Evolutionary conservation across 2,329 filamentous ascomycete species (phyloP), one percentile per base, ranked within the genome.

Genomic region (Aspergillus pseudoterreus): DNA sequence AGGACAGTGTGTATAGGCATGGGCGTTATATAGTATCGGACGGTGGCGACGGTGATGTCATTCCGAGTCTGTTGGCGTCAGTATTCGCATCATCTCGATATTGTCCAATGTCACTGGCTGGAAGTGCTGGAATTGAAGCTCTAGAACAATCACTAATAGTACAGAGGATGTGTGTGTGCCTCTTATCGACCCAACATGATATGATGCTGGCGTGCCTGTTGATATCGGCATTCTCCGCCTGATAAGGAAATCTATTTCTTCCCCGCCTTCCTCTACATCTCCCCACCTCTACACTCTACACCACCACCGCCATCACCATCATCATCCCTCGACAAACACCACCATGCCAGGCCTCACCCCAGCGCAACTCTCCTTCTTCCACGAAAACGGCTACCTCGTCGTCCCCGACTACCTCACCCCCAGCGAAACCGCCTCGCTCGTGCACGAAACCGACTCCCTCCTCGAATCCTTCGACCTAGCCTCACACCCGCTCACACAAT

Each of bases 401-500:
- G 82, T 99, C 62, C 89, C 88, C 1, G 73, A 87, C 64, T 92
- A 89, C 50, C 82, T 97, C 38, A 78, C 79, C 9, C 78, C 79
- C 0, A 68, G 78, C 1, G 89, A 87, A 15, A 83, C 92, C 45
- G 69, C 79, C 12, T 74, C 81, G 21, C 83, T 96, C 3, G 82
- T 96, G 15, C 70, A 74, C 54, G 90, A 95, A 72, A 94, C 91
- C 5, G 78, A 86, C 65, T 74, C 75, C 32, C 81, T 96, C 56
- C 87, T 97, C 45, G 76, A 83, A 49, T 78, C 81, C 55, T 92
- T 99, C 73, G 80, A 85, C 35, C 80, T 97, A n/a, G 78, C 82
- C 33, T 82, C 87, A 52, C 94, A 97, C 72, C 92, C 94, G 1
- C 86, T 97, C 80, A 97, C 94, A 8, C 87, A 86, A 67, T 99